A percentile compares a stretch with the other conserved stretches of the same genome.
These are phyloP conservation scores for Sinapis alba DNA, from an alignment of 441 rosid genomes.

Conservation along the genomic window DNA sequence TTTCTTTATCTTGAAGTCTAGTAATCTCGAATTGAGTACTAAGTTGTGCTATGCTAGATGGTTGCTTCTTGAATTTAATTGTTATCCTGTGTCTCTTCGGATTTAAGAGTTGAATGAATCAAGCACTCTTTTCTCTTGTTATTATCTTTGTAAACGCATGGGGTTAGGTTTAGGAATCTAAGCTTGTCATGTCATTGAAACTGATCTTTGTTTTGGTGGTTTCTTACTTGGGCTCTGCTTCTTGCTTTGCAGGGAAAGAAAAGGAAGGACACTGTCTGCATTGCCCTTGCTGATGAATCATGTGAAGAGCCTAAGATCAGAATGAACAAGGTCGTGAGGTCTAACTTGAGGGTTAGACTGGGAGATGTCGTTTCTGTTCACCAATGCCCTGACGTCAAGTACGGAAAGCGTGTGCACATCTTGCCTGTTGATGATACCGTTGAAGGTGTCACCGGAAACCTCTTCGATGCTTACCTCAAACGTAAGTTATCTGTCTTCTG, in stretches of 20 bases:
- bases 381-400: constrained; percentile 53
- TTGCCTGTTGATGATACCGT: constrained; percentile 81
- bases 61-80: not conserved
- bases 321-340: constrained; percentile 56
- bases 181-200: not conserved
- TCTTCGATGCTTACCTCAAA: constrained; percentile 88
- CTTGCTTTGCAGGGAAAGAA: constrained; percentile 53
- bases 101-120: no score
- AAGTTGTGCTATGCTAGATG: not conserved
- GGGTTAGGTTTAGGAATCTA: no score
- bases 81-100: not conserved
- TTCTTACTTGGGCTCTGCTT: constrained; percentile 18
- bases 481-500: constrained; percentile 52
- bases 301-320: constrained; percentile 59
- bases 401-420: constrained; percentile 50
- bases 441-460: constrained; percentile 92
- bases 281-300: constrained; percentile 70
- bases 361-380: constrained; percentile 57
- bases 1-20: not conserved
- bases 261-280: constrained; percentile 74
- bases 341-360: constrained; percentile 50
- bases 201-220: not conserved
- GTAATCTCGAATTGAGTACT: not conserved
- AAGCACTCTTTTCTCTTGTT: no score
- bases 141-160: no score